These are phyloP conservation scores for Castanospermum australe DNA, from an alignment of 306 rosid species.

Conservation along the genomic window DNA sequence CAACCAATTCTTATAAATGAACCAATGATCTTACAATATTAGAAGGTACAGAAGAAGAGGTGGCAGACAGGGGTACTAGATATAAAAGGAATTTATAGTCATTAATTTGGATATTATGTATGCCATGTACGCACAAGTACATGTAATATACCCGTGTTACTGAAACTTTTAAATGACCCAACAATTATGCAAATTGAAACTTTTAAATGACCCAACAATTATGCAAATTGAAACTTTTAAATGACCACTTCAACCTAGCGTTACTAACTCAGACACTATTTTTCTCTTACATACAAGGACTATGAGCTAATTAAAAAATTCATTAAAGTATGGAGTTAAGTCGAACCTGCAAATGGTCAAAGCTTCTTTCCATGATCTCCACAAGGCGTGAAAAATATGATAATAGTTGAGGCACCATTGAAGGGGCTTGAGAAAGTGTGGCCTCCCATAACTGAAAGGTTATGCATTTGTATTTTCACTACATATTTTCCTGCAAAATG, in stretches of 20 bases:
- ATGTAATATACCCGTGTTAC: background rate
- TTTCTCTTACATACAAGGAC: conserved; percentile 17
- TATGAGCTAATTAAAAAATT: background rate
- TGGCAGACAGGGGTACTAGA: background rate
- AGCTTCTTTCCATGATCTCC: conserved; percentile 85
- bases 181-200: background rate
- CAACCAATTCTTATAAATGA: background rate
- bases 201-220: background rate
- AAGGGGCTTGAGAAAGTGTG: conserved; percentile 89
- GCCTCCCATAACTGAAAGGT: conserved; percentile 94
- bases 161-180: no score
- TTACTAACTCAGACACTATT: background rate
- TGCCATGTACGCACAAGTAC: background rate
- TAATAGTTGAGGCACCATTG: conserved; percentile 86
- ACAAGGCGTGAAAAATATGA: conserved; percentile 75
- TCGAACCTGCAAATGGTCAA: conserved; percentile 93
- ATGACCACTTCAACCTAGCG: conserved; percentile 18
- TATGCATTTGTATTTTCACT: conserved; percentile 32
- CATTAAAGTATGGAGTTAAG: conserved; percentile 11
- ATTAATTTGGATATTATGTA: conserved; percentile 8
- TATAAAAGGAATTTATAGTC: background rate
- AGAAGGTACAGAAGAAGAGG: background rate
- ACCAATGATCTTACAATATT: conserved; percentile 14
- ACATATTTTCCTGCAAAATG: conserved; percentile 2
- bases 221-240: background rate